Percentiles rank a stretch among this genome's conserved stretches.
These are phyloP conservation scores for Grosmannia huntii DNA, from an alignment of 2,329 filamentous ascomycete genomes.

Conservation along the genomic window DNA sequence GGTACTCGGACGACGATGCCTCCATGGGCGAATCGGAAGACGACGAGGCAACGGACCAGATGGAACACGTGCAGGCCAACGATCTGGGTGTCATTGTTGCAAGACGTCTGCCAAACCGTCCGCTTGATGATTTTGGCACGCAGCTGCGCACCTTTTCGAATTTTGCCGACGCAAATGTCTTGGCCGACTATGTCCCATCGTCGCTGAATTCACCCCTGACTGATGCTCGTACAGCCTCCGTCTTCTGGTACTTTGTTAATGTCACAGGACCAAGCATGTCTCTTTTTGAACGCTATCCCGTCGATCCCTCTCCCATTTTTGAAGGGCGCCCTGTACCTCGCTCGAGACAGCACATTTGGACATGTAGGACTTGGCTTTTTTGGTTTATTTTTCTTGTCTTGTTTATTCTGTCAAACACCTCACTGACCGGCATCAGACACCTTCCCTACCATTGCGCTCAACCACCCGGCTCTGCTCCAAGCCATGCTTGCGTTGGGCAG, in stretches of 20 bases:
- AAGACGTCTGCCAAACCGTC: conserved; percentile 19
- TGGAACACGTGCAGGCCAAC: conserved; percentile 22
- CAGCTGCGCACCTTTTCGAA: conserved; percentile 36
- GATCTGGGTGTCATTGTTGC: conserved; percentile 27
- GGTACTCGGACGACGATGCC: conserved; percentile 46
- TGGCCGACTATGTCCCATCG: conserved; percentile 55
- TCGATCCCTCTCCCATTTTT: conserved; percentile 57
- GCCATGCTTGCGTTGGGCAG: conserved; percentile 80
- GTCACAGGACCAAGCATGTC: conserved; percentile 79
- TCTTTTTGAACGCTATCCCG: conserved; percentile 71
- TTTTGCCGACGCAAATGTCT: conserved; percentile 33
- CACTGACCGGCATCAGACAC: conserved; percentile 41
- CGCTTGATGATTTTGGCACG: conserved; percentile 29
- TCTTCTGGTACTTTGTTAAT: conserved; percentile 87
- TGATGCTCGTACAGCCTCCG: conserved; percentile 64
- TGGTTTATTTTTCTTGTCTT: conserved; percentile 11
- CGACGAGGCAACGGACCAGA: conserved; percentile 30
- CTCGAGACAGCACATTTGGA: conserved; percentile 53
- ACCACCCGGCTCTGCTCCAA: conserved; percentile 77
- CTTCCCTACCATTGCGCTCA: conserved; percentile 70
- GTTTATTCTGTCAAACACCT: not conserved
- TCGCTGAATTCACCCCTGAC: conserved; percentile 59
- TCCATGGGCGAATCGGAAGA: conserved; percentile 51
- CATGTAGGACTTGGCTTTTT: conserved; percentile 27
- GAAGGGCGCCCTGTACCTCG: conserved; percentile 46